Base-by-base conservation (phyloP, 2,329 filamentous ascomycete genomes). In the Talaromyces sp. region DNA sequence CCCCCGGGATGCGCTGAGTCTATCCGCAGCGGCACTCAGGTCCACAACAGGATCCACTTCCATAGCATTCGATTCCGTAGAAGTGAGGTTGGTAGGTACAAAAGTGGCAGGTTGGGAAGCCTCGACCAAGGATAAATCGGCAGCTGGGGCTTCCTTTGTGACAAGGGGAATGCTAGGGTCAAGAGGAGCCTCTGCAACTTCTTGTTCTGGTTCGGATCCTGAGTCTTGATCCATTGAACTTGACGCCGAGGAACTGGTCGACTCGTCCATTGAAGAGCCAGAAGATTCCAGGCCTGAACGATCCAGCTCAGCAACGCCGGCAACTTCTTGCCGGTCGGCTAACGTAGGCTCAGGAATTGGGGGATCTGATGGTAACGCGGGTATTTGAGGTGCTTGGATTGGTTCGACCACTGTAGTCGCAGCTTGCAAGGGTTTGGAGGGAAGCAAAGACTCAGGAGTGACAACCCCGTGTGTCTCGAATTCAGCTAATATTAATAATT, bases 201-300 rank as follows among this genome's bases (percentile, higher is more conserved):
- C 25, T 19, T 61, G 58, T 25, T 62, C 61, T 33, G 27, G 47
- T 41, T 64, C 50, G 10, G 41, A 45, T 10, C 47, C 50, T 10
- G 56, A 50, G 25, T 69, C 69, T 37, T 67, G 58, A 41, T 69
- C 69, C 52, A 63, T 66, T 19, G 66, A 66, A 45, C 60, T 50
- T 61, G 70, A 68, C 52, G 61, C 68, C n/a, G 69, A 68, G 47
- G 70, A 72, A 61, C 74, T 74, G 52, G 68, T 72, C 56, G 77
- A 79, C 66, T 78, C 77, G 66, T 78, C 74, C 77, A 80, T 78
- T 25, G 76, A 71, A 6, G 77, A 78, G 13, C 74, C 73, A n/a
- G 73, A 73, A 11, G 67, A 54, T 49, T 66, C 63, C 15, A 65
- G 58, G 60, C 49, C 61, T 10, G 67, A 50, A 37, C 67, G 62